Evolutionary conservation across 1,139 yeast genomes (phyloP).

Genomic region (Saccharomyces hybrid): DNA sequence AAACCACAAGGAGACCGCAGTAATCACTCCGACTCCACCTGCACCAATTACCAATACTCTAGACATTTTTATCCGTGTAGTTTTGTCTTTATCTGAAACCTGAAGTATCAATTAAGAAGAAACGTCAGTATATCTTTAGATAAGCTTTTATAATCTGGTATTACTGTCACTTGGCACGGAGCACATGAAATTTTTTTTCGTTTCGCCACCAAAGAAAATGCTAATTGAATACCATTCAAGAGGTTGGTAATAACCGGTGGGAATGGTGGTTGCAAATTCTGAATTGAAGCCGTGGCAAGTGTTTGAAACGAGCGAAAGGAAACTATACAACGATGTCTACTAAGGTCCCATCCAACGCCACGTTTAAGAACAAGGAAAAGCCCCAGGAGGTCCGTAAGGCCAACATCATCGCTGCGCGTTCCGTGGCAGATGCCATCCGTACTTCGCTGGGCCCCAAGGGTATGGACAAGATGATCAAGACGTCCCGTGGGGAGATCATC

Average conservation of each 20-base stretch:
- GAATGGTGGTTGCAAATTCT: not conserved
- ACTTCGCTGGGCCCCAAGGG: conserved; percentile 98
- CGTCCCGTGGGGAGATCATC: conserved; percentile 84
- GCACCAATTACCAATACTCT: conserved; percentile 41
- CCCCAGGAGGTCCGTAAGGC: conserved; percentile 95
- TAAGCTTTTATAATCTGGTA: not conserved
- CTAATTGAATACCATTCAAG: not conserved
- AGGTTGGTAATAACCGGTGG: not conserved
- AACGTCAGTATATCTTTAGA: not conserved
- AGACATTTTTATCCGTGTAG: conserved; percentile 3
- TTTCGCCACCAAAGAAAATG: not conserved
- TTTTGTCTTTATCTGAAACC: not conserved
- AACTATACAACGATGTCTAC: conserved; percentile 15
- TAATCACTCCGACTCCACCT: conserved; percentile 55
- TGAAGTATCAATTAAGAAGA: not conserved
- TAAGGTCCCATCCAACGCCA: conserved; percentile 62
- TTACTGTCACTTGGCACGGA: not conserved
- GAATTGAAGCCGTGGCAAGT: not conserved
- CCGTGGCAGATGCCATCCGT: conserved; percentile 96
- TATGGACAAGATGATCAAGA: conserved; percentile 98
- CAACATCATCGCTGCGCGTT: conserved; percentile 90
- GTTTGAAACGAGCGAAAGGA: not conserved
- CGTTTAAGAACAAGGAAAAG: conserved; percentile 90
- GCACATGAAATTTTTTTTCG: not conserved
- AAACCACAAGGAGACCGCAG: conserved; percentile 42